Base-by-base conservation (phyloP, 805 yeast genomes). In the Ogataea polymorpha region DNA sequence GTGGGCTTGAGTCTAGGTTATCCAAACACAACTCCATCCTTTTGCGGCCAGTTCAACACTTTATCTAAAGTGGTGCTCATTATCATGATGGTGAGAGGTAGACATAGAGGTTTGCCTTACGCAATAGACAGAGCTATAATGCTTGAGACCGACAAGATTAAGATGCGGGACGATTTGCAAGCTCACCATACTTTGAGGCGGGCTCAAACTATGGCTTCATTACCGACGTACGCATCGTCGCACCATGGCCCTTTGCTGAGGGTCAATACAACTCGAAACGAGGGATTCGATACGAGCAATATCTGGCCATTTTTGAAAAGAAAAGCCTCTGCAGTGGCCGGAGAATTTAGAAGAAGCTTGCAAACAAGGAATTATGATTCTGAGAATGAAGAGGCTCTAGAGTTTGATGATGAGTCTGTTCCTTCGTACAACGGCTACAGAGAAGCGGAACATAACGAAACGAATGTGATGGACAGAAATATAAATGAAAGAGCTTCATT, bases 81-180 rank as follows among this genome's bases (percentile, higher is more conserved):
- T 49, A 91, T 89, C 5, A 79, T 89, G 83, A 80, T 93, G 85
- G 74, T 93, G 32, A 79, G 99, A 67, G 98, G 99, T 8, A 74
- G 97, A 44, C 97, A 90, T 56, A 86, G 99, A 74, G 98, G 98
- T 26, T 71, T 93, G 44, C 99, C 99, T 1, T 89, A 91, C 58
- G 71, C 90, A 0, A 74, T 93, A 43, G 99, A 93, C 64, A 79
- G 99, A 59, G 98, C 99, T 26, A 85, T 93, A 49, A 81, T 91
- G 72, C 62, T 91, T 37, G 91, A 95, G 6, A 77, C 83, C 39
- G 82, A 80, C 12, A 74, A 77, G 46, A 71, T 83, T 74, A 73
- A 74, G 20, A 64, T 70, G 51, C 68, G 84, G 52, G 93, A 84
- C 62, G 69, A 66, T 44, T 65, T 75, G 10, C 85, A 81, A 61